Percentiles rank a stretch among this genome's conserved stretches.
phyloP scores from a whole-genome alignment of 371 early-diverging fungal species.

The Rhizopus sp. region DNA sequence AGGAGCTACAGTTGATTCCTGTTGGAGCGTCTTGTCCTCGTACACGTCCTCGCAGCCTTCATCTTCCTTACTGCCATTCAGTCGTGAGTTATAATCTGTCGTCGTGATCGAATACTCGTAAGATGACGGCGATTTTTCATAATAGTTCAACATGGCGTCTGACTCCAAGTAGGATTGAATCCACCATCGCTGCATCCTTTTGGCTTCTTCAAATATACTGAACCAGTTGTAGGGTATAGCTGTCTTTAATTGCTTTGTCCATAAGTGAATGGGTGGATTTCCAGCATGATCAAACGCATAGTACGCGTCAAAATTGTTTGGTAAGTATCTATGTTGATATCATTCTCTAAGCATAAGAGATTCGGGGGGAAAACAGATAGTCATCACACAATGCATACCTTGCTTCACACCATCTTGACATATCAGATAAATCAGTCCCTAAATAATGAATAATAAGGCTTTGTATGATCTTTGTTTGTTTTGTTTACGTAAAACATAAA shows the following conservation, averaged over 20 bases:
- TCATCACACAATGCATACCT: constrained; percentile 17
- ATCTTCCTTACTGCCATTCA: too few relatives aligned
- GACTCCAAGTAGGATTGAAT: background rate
- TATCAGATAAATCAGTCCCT: constrained; percentile 39
- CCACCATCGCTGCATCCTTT: constrained; percentile 42
- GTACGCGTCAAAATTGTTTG: constrained; percentile 46
- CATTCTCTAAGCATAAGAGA: background rate
- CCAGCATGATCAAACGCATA: constrained; percentile 49
- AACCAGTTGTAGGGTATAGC: constrained; percentile 48
- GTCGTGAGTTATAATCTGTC: too few relatives aligned
- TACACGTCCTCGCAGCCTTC: too few relatives aligned
- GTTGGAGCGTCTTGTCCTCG: too few relatives aligned
- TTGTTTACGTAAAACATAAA: constrained; percentile 32
- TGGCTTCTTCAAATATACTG: constrained; percentile 48
- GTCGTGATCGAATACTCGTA: background rate
- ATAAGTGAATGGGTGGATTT: constrained; percentile 46
- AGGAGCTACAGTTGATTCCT: background rate
- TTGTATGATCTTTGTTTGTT: background rate
- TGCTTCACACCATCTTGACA: constrained; percentile 46
- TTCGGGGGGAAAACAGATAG: background rate
- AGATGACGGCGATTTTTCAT: background rate
- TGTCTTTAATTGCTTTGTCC: constrained; percentile 34
- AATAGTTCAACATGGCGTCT: background rate
- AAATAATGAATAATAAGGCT: background rate
- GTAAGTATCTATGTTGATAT: constrained; percentile 30